A percentile compares a stretch with the other conserved stretches of the same genome.
These are phyloP conservation scores for Capniomyces stellatus DNA, from an alignment of 371 early-diverging fungal genomes.

Conservation along the genomic window DNA sequence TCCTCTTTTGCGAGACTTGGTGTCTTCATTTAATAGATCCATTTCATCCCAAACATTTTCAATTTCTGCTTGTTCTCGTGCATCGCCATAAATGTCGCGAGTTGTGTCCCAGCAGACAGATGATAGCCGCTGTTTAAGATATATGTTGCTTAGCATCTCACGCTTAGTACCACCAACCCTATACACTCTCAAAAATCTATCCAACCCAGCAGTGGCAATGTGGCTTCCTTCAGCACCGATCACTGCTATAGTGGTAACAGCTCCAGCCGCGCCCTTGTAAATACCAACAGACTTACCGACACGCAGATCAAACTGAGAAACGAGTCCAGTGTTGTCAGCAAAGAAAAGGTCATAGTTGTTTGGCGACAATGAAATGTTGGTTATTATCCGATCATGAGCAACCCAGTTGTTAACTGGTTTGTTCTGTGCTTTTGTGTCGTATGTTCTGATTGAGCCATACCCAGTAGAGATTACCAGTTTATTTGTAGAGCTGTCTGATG, in stretches of 20 bases:
- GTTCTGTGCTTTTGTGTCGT: slow-evolving; percentile 48
- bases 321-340: slow-evolving; percentile 55
- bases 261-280: slow-evolving; percentile 50
- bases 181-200: slow-evolving; percentile 59
- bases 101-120: slow-evolving; percentile 44
- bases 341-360: slow-evolving; percentile 40
- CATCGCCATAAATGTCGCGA: slow-evolving; percentile 9
- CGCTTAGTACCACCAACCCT: slow-evolving; percentile 23
- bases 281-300: slow-evolving; percentile 28
- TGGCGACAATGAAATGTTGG: slow-evolving; percentile 26
- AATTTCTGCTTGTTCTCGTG: slow-evolving; percentile 13
- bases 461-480: slow-evolving; percentile 48
- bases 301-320: slow-evolving; percentile 43
- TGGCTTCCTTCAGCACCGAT: slow-evolving; percentile 12
- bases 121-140: slow-evolving; percentile 63
- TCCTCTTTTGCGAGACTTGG: too few species aligned
- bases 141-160: slow-evolving; percentile 42
- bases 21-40: too few species aligned
- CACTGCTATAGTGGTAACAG: slow-evolving; percentile 34
- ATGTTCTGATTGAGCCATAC: slow-evolving; percentile 61
- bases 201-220: slow-evolving; percentile 50
- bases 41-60: slow-evolving; percentile 22
- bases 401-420: slow-evolving; percentile 41
- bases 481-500: slow-evolving; percentile 14
- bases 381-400: slow-evolving; percentile 43